A percentile compares a stretch with the other conserved stretches of the same genome.
Conservation (phyloP, 2,329 filamentous ascomycete species). For the Rhynchosporium graminicola region DNA sequence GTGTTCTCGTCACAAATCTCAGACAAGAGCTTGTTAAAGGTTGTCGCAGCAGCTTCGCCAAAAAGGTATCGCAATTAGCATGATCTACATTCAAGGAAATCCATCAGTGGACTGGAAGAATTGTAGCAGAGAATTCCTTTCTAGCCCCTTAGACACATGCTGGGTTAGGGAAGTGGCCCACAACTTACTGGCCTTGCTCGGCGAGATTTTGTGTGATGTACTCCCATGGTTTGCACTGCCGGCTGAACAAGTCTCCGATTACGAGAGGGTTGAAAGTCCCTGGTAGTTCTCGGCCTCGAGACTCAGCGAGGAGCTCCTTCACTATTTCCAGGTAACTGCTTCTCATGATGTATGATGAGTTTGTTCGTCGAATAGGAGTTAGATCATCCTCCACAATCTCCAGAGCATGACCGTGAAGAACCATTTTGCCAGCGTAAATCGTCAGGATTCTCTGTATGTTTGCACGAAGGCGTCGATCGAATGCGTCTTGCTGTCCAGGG, state of each 20-base stretch:
- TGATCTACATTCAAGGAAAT: too few relatives aligned
- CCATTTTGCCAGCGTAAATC: slow-evolving; percentile 17
- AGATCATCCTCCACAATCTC: slow-evolving; percentile 12
- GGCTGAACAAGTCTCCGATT: slow-evolving; percentile 19
- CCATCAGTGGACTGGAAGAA: too few relatives aligned
- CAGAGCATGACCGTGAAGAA: slow-evolving; percentile 16
- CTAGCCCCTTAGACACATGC: too few relatives aligned
- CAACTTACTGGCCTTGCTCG: slow-evolving; percentile 12
- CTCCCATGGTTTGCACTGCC: slow-evolving; percentile 22
- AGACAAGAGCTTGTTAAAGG: slow-evolving; percentile 13
- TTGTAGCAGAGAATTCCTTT: too few relatives aligned
- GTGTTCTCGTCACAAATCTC: slow-evolving; percentile 18
- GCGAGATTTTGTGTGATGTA: slow-evolving; percentile 14
- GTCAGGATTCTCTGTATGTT: slow-evolving; percentile 19
- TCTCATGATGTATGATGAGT: slow-evolving; percentile 13
- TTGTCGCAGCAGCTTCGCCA: slow-evolving; percentile 12
- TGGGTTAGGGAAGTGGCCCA: too few relatives aligned
- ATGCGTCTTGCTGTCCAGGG: slow-evolving; percentile 1
- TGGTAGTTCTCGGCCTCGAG: slow-evolving; percentile 18
- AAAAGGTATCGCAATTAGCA: too few relatives aligned
- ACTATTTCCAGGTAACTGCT: slow-evolving; percentile 11
- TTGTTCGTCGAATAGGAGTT: background rate
- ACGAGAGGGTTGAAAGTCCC: slow-evolving; percentile 23
- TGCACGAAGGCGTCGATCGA: slow-evolving; percentile 21
- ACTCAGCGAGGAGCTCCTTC: slow-evolving; percentile 8